phyloP scores from a whole-genome alignment of 2,329 filamentous ascomycete genomes.

The Coniella lustricola region DNA sequence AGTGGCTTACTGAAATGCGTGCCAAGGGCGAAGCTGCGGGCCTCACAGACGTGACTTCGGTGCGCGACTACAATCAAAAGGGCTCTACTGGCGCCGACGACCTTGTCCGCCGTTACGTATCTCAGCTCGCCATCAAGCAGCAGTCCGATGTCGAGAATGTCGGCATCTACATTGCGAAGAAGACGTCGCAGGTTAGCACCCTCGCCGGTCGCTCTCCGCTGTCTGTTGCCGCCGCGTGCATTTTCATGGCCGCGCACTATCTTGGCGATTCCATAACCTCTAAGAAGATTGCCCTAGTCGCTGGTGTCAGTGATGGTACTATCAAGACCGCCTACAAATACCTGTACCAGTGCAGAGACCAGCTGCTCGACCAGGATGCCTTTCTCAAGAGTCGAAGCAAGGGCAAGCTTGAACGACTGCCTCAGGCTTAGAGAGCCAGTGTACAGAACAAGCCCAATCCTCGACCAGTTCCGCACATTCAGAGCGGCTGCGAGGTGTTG shows the following conservation, averaged over 20 bases:
- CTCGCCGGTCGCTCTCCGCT: conserved; percentile 89
- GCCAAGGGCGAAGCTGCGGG: conserved; percentile 49
- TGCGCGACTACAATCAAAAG: conserved; percentile 65
- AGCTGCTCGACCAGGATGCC: conserved; percentile 12
- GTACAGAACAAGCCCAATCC: neutral
- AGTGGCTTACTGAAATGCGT: conserved; percentile 72
- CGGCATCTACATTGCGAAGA: conserved; percentile 68
- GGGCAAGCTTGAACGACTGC: conserved; percentile 65
- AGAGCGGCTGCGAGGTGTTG: too few species aligned
- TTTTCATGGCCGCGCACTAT: conserved; percentile 89
- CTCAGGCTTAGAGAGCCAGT: conserved; percentile 29
- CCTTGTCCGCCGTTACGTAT: conserved; percentile 85
- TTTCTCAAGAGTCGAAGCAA: conserved; percentile 37
- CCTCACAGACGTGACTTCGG: conserved; percentile 46
- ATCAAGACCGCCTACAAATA: conserved; percentile 94
- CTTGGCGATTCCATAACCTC: conserved; percentile 71
- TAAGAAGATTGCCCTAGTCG: conserved; percentile 80
- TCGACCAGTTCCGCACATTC: neutral
- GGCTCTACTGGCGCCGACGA: conserved; percentile 74
- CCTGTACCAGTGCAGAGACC: conserved; percentile 53
- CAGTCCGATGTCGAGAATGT: conserved; percentile 71
- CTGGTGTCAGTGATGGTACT: conserved; percentile 91
- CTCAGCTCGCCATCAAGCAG: conserved; percentile 66
- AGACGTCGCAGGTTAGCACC: conserved; percentile 69
- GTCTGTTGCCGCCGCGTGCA: conserved; percentile 89